phyloP scores from a whole-genome alignment of 2,329 filamentous ascomycete species.

The Phyllosticta ampelicida region DNA sequence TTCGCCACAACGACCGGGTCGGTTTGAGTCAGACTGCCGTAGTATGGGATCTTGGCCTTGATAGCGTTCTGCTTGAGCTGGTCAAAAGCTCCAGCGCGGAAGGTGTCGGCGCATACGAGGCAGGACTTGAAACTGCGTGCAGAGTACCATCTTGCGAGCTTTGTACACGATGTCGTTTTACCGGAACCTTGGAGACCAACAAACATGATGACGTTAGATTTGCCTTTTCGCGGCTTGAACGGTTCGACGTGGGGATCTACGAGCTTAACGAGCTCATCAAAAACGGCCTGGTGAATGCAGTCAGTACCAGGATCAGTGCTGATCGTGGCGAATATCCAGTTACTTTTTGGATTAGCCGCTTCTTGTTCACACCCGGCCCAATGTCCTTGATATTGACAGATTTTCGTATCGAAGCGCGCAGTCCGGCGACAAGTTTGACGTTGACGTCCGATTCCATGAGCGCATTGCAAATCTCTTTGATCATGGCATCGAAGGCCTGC shows the following conservation, averaged over 20 bases:
- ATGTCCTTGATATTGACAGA: slow-evolving; percentile 93
- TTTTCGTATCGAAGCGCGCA: slow-evolving; percentile 85
- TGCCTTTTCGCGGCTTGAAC: slow-evolving; percentile 95
- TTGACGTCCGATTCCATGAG: slow-evolving; percentile 97
- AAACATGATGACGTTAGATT: slow-evolving; percentile 97
- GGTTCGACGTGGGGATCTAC: slow-evolving; percentile 92
- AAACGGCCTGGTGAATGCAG: slow-evolving; percentile 51
- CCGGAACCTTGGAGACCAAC: slow-evolving; percentile 95
- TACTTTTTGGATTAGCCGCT: slow-evolving; percentile 85
- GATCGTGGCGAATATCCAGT: neutral
- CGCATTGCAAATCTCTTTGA: slow-evolving; percentile 95
- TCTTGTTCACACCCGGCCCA: slow-evolving; percentile 89
- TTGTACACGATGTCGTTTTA: slow-evolving; percentile 97
- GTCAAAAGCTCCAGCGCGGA: slow-evolving; percentile 95
- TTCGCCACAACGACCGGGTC: slow-evolving; percentile 86
- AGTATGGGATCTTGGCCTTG: slow-evolving; percentile 98
- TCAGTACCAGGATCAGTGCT: neutral
- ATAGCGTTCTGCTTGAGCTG: slow-evolving; percentile 98
- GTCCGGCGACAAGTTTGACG: slow-evolving; percentile 77
- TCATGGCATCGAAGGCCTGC: slow-evolving; percentile 91
- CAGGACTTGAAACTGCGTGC: slow-evolving; percentile 86
- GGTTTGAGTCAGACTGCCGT: slow-evolving; percentile 89
- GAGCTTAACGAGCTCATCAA: slow-evolving; percentile 89
- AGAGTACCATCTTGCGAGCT: slow-evolving; percentile 89
- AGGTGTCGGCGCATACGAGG: slow-evolving; percentile 94